A percentile compares a stretch with the other conserved stretches of the same genome.
These are phyloP conservation scores for Phytophthora colocasiae DNA, from an alignment of 352 stramenopile species.

Conservation along the genomic window DNA sequence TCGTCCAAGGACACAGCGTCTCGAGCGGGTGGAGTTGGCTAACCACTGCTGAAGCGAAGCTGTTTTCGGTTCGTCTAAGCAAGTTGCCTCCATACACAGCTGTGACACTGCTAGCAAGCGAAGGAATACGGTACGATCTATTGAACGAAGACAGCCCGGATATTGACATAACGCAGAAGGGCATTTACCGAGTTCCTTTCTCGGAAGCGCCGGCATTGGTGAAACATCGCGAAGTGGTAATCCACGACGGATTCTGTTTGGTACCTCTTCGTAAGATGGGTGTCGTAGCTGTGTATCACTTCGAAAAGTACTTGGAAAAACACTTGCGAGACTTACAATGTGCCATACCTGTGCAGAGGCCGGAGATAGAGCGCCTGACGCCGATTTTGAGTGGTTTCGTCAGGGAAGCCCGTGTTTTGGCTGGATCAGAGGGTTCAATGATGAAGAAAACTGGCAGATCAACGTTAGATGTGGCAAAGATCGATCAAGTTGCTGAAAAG, in stretches of 20 bases:
- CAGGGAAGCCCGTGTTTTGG: conserved; percentile 33
- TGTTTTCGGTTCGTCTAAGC: conserved; percentile 46
- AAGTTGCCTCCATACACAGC: conserved; percentile 25
- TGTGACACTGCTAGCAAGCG: conserved; percentile 38
- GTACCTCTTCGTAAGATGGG: conserved; percentile 46
- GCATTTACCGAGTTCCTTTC: conserved; percentile 62
- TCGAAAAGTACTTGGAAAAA: conserved; percentile 30
- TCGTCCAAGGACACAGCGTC: conserved; percentile 40
- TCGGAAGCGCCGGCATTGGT: conserved; percentile 48
- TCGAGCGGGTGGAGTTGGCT: conserved; percentile 59
- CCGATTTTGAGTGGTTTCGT: conserved; percentile 53
- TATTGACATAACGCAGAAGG: conserved; percentile 23
- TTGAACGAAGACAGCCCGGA: conserved; percentile 24
- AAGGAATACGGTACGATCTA: conserved; percentile 45
- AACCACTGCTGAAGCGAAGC: conserved; percentile 53
- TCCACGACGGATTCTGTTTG: conserved; percentile 57
- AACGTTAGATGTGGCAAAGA: conserved; percentile 47
- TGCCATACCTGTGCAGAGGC: conserved; percentile 43
- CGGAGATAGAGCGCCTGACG: conserved; percentile 45
- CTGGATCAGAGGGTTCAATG: conserved; percentile 7
- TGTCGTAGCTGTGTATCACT: conserved; percentile 53
- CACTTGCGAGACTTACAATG: conserved; percentile 56
- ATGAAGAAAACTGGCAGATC: conserved; percentile 6
- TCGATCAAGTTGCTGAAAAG: conserved; percentile 67
- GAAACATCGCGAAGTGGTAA: conserved; percentile 44